Base-by-base conservation (phyloP, 192 early-diverging fungal species). In the Backusella australiensis region DNA sequence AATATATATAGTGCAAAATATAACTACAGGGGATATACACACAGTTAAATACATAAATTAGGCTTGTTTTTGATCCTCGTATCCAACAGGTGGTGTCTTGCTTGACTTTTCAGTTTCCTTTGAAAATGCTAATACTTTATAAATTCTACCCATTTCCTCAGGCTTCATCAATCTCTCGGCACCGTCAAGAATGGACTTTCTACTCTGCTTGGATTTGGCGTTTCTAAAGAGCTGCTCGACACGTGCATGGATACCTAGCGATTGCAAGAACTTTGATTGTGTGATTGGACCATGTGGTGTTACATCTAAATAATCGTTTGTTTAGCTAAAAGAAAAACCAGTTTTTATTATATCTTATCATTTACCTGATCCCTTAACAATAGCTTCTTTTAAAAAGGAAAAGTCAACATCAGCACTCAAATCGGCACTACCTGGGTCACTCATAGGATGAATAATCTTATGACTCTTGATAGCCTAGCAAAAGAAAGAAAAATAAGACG, bases 401-500 rank as follows among this genome's bases (percentile, higher is more conserved):
- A 98, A 99, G 75, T 98, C 95, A 1, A 99, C 97, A 84, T 99
- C 94, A 0, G 90, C 93, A 56, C 93, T 97, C 29, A 99, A 83
- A 87, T 99, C 98, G 38, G 91, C 87, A 2, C 89, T 87, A 5
- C 98, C 97, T 7, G 97, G 97, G 11, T 82, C 74, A 36, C 86
- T 90, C n/a, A 99, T 86, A 2, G 91, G 87, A 79, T 93, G 84
- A 4, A 89, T 86, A 78, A 96, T 95, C 74, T 89, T 85, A 84
- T 99, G 98, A 44, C 87, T 86, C 69, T 84, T 88, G 67, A 99
- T 95, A 6, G 93, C 98, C 87, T 95, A 35, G 21, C 74, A 67
- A 65, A 26, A 15, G 1, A 73, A 53, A 35, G 1, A n/a, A 29
- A 32, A 41, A 46, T 46, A 9, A 32, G 34, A 56, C 7, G 38